These are phyloP conservation scores for Rhizoclosmatium sp. DNA, from an alignment of 192 early-diverging fungal genomes.

Conservation along the genomic window DNA sequence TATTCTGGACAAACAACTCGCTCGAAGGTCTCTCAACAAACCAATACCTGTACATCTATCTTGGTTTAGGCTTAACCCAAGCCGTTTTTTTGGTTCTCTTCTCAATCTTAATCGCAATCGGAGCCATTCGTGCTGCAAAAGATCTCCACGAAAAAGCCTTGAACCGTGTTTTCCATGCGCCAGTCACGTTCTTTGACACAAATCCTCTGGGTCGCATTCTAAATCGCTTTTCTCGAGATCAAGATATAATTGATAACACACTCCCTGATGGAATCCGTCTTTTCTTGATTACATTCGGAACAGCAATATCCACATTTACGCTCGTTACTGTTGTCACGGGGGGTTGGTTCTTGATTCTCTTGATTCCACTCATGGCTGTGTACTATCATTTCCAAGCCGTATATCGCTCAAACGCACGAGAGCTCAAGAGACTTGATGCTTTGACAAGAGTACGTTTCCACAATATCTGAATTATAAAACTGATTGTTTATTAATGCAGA, in stretches of 20 bases:
- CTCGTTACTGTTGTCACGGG: conserved; percentile 29
- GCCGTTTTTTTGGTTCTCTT: conserved; percentile 31
- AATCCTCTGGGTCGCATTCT: conserved; percentile 80
- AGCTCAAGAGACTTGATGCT: conserved; percentile 46
- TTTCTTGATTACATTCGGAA: conserved; percentile 26
- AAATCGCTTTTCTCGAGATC: conserved; percentile 56
- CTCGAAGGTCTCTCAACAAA: conserved; percentile 47
- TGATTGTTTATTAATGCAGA: conserved; percentile 62
- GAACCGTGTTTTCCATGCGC: conserved; percentile 70
- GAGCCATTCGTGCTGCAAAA: conserved; percentile 59
- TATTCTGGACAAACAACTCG: conserved; percentile 33
- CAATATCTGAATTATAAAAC: conserved; percentile 55
- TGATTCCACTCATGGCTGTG: conserved; percentile 33
- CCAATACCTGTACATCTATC: conserved; percentile 39
- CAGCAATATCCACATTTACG: conserved; percentile 29
- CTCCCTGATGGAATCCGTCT: conserved; percentile 64
- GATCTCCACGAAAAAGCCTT: conserved; percentile 73
- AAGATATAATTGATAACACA: conserved; percentile 68
- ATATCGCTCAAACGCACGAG: conserved; percentile 40
- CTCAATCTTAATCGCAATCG: conserved; percentile 55
- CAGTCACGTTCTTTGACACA: conserved; percentile 78
- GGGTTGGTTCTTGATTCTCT: conserved; percentile 31
- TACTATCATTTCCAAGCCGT: conserved; percentile 43
- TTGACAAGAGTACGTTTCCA: conserved; percentile 12
- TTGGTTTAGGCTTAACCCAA: conserved; percentile 31